Conservation (phyloP, 352 stramenopile species). For the Phytophthora tentaculata region DNA sequence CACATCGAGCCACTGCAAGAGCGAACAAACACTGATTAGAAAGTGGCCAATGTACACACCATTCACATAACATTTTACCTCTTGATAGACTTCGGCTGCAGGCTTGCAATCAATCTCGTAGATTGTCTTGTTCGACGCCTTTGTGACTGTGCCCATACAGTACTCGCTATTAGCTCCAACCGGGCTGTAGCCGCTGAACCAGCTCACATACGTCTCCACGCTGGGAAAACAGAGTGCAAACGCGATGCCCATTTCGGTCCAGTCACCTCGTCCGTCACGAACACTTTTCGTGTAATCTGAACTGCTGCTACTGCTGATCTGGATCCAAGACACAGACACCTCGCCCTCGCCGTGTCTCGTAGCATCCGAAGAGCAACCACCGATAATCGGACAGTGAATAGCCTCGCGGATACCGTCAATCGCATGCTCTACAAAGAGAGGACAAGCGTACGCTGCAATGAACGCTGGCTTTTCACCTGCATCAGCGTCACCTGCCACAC, state of each 20-base stretch:
- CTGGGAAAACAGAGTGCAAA: slow-evolving; percentile 87
- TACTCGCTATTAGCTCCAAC: slow-evolving; percentile 76
- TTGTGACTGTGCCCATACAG: slow-evolving; percentile 89
- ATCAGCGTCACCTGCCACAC: slow-evolving; percentile 62
- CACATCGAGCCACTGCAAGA: slow-evolving; percentile 75
- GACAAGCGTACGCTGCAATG: slow-evolving; percentile 80
- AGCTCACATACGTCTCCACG: slow-evolving; percentile 87
- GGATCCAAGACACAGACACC: slow-evolving; percentile 80
- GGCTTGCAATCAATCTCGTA: slow-evolving; percentile 88
- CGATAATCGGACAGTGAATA: slow-evolving; percentile 82
- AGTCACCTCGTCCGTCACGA: slow-evolving; percentile 70
- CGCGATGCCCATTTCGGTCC: slow-evolving; percentile 82
- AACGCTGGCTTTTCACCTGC: slow-evolving; percentile 79
- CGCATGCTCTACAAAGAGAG: slow-evolving; percentile 82
- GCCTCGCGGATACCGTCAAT: slow-evolving; percentile 85
- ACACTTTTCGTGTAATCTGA: slow-evolving; percentile 83
- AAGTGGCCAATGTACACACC: not conserved
- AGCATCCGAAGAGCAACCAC: slow-evolving; percentile 84
- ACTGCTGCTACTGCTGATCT: slow-evolving; percentile 88
- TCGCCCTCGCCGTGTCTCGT: slow-evolving; percentile 72
- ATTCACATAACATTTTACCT: slow-evolving; percentile 41
- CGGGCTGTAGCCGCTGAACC: slow-evolving; percentile 89
- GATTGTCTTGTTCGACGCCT: slow-evolving; percentile 85
- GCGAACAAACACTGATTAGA: slow-evolving; percentile 1
- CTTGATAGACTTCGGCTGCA: slow-evolving; percentile 82